phyloP scores from a whole-genome alignment of 805 yeast species.

The Candida vartiovaarae region DNA sequence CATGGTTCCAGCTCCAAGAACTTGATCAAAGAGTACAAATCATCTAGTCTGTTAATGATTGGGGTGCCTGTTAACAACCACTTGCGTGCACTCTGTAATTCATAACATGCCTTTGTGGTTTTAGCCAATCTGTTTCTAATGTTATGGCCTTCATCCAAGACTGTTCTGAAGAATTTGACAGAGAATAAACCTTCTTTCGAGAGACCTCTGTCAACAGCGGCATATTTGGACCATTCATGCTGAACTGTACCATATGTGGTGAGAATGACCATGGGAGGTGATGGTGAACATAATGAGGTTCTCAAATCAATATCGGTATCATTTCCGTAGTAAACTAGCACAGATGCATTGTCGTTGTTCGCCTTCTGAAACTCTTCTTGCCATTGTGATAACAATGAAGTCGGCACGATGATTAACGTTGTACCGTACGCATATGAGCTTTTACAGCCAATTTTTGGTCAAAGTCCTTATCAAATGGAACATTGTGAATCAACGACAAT shows the following conservation, averaged over 20 bases:
- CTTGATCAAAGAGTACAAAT: constrained; percentile 67
- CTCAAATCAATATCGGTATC: constrained; percentile 44
- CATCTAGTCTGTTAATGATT: constrained; percentile 81
- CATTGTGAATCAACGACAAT: constrained; percentile 61
- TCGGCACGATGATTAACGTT: constrained; percentile 80
- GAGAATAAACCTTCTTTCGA: constrained; percentile 53
- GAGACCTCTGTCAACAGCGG: constrained; percentile 16
- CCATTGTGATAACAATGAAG: constrained; percentile 92
- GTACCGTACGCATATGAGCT: constrained; percentile 56
- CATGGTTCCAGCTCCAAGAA: constrained; percentile 84
- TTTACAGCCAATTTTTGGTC: not conserved
- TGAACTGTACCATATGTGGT: constrained; percentile 87
- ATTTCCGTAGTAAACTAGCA: constrained; percentile 73
- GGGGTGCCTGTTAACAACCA: constrained; percentile 96
- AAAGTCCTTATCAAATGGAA: constrained; percentile 41
- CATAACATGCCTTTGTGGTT: constrained; percentile 72
- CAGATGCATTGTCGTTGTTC: constrained; percentile 35
- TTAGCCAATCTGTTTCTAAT: constrained; percentile 75
- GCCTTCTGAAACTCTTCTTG: constrained; percentile 66
- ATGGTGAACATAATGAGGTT: constrained; percentile 32
- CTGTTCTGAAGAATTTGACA: constrained; percentile 66
- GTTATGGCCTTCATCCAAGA: constrained; percentile 86
- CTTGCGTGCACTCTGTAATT: constrained; percentile 52
- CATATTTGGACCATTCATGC: constrained; percentile 56
- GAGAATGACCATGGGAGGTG: constrained; percentile 62